A percentile compares a stretch with the other conserved stretches of the same genome.
phyloP scores from a whole-genome alignment of 768 basidiomycete species.

The Cytidiella melzeri region DNA sequence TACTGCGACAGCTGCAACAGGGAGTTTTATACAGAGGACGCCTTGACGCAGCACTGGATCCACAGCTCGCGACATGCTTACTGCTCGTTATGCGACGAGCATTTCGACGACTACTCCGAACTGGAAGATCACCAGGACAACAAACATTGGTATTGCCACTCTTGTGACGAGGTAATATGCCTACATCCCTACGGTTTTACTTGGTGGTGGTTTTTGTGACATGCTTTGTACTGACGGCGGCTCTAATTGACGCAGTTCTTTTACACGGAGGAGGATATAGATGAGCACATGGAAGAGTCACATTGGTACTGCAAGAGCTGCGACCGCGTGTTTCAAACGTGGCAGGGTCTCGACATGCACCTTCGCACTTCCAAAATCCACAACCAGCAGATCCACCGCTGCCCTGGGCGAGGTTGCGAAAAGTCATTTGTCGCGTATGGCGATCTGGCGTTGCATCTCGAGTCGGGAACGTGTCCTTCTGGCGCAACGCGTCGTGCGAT shows the following conservation, averaged over 20 bases:
- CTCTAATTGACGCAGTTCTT: not conserved
- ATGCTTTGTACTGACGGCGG: too few species aligned
- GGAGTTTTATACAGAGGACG: constrained; percentile 14
- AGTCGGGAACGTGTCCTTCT: constrained; percentile 48
- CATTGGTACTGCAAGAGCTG: constrained; percentile 7
- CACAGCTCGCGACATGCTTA: constrained; percentile 16
- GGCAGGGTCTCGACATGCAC: constrained; percentile 39
- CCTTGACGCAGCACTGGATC: constrained; percentile 13
- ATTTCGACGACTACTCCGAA: constrained; percentile 9
- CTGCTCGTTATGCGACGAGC: constrained; percentile 5
- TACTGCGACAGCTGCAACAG: constrained; percentile 13
- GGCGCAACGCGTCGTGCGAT: constrained; percentile 33
- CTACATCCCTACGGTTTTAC: not conserved
- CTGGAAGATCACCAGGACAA: constrained; percentile 10
- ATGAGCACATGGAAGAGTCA: constrained; percentile 4
- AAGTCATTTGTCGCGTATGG: constrained; percentile 42
- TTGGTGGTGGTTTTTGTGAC: too few species aligned
- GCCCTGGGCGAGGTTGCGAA: constrained; percentile 37
- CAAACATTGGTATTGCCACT: constrained; percentile 9
- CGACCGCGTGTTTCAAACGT: constrained; percentile 30
- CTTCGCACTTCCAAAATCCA: constrained; percentile 44
- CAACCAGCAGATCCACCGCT: constrained; percentile 27
- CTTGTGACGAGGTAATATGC: not conserved
- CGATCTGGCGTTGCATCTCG: constrained; percentile 56
- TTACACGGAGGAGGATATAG: not conserved